Base-by-base conservation (phyloP, 2,329 filamentous ascomycete species). In the Penicillium sumatraense region DNA sequence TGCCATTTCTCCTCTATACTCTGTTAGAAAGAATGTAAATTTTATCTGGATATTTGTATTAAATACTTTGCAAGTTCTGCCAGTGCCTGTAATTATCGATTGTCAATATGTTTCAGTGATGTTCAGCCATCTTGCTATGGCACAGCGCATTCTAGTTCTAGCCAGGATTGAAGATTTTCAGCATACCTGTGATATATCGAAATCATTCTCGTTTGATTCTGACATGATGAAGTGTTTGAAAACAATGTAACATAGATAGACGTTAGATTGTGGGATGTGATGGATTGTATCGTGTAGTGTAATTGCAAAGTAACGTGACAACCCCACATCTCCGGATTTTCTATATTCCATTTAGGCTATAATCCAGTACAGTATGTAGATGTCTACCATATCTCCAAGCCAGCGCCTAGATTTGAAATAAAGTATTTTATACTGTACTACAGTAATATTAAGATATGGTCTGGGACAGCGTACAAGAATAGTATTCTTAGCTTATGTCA, bases 11-110 rank as follows among this genome's bases (percentile, higher is more conserved):
- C 63, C 63, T 50, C 62, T 60, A 38, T 13, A 46, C 29, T 24
- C 40, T 49, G 40, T 55, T 41, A 58, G 52, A 23, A 13, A 3
- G 27, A 14, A 20, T 11, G n/a, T 21, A 13, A 10, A 16, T 20
- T 24, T n/a, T 7, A 16, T 13, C 13, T 14, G 31, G n/a, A 10
- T 38, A 11, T 35, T 35, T 53, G 24, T 33, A 26, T 26, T 9
- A 26, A 18, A 42, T 60, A 63, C 62, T 60, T 63, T 36, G 63
- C 59, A 27, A 64, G 41, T 27, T 64, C 62, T 33, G 60, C 58
- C 18, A 65, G 51, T 42, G 60, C 49, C 63, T 64, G 23, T 64
- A 20, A 46, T 31, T 27, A 27, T 23, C 10, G 38, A 24, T 41
- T 51, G 16, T 44, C 24, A 44, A 24, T 20, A 44, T 27, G 11